Percentiles rank a stretch among this genome's conserved stretches.
Conservation (phyloP, 257 asterid genomes). For the Orobanche coerulescens region DNA sequence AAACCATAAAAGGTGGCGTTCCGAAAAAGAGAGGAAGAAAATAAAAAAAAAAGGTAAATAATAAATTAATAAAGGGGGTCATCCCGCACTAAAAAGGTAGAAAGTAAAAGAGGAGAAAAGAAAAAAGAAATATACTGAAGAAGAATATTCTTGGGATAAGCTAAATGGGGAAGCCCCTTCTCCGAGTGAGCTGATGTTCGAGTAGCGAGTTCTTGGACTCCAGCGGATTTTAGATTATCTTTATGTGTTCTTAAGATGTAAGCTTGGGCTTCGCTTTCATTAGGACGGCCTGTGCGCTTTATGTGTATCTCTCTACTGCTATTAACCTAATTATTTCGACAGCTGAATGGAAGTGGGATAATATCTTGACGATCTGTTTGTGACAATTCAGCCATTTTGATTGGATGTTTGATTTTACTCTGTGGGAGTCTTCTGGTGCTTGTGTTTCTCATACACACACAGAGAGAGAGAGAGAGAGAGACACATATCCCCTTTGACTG, state of each 20-base stretch:
- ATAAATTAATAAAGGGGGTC: no score
- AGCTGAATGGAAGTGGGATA: no score
- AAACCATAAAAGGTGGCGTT: not conserved
- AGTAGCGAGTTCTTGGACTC: not conserved
- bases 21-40: not conserved
- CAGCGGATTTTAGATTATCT: not conserved
- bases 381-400: not conserved
- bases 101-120: not conserved
- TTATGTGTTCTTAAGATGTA: not conserved
- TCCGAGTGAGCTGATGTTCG: not conserved
- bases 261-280: not conserved
- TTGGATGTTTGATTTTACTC: conserved; percentile 6
- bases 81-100: no score
- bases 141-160: not conserved
- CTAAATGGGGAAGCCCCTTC: not conserved
- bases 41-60: not conserved
- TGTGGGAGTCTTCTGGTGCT: not conserved
- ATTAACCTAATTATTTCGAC: not conserved
- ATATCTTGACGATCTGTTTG: not conserved
- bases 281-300: not conserved
- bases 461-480: no score
- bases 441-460: conserved; percentile 4
- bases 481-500: no score
- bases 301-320: not conserved
- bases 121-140: not conserved